These are phyloP conservation scores for Eucalyptus globulus DNA, from an alignment of 345 rosid genomes.

Conservation along the genomic window DNA sequence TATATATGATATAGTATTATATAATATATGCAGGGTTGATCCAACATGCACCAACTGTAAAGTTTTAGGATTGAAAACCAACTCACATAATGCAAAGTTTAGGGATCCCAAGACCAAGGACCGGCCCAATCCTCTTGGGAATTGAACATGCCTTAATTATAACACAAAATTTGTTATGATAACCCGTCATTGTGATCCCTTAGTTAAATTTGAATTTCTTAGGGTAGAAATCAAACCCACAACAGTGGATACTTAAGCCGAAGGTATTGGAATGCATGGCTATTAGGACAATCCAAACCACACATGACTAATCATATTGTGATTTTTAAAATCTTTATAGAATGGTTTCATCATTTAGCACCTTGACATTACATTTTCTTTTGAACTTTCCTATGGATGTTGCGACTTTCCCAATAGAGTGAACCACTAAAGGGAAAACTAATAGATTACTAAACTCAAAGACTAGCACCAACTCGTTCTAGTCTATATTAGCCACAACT, in stretches of 20 bases:
- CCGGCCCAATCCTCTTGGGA: no score
- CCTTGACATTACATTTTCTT: background rate
- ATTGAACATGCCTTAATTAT: no score
- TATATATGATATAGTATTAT: no score
- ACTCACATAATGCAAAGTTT: no score
- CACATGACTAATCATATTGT: background rate
- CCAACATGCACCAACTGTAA: accelerated
- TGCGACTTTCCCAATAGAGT: no score
- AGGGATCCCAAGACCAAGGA: no score
- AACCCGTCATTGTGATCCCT: background rate
- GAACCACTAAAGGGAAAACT: no score
- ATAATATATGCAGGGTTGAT: no score
- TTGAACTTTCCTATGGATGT: background rate
- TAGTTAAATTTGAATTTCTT: background rate
- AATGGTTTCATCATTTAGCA: background rate
- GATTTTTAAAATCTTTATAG: background rate
- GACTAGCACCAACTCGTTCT: no score
- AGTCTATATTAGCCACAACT: no score
- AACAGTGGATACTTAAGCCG: accelerated
- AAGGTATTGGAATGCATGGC: background rate
- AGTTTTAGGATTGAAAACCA: accelerated
- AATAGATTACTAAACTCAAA: no score
- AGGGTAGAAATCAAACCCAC: background rate
- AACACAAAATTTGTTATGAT: background rate
- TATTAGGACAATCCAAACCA: background rate